phyloP scores from a whole-genome alignment of 805 yeast genomes.

The Lipomyces chichibuensis region DNA sequence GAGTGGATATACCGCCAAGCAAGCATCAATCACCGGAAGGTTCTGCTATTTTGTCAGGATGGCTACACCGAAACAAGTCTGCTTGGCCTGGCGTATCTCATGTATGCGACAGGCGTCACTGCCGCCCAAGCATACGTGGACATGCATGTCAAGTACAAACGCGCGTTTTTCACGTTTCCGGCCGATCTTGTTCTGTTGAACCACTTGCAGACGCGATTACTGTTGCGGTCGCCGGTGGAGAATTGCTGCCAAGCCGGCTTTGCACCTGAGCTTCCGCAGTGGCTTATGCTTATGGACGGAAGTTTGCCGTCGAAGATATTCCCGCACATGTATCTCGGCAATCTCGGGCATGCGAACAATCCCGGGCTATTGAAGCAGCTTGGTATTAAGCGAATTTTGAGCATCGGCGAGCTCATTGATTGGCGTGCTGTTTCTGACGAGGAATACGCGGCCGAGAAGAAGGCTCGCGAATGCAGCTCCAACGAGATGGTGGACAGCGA shows the following conservation, averaged over 20 bases:
- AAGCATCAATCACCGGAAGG: conserved; percentile 38
- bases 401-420: conserved; percentile 72
- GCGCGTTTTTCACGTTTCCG: conserved; percentile 84
- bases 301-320: conserved; percentile 81
- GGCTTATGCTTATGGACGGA: conserved; percentile 53
- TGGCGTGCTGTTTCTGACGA: conserved; percentile 28
- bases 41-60: conserved; percentile 77
- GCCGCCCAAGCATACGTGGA: conserved; percentile 68
- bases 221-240: conserved; percentile 52
- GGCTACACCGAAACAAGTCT: conserved; percentile 91
- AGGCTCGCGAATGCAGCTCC: neutral
- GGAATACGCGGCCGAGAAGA: conserved; percentile 7
- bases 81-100: conserved; percentile 68
- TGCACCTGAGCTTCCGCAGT: conserved; percentile 32
- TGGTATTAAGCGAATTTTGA: conserved; percentile 73
- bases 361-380: conserved; percentile 62
- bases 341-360: conserved; percentile 77
- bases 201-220: conserved; percentile 64
- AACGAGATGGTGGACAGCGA: neutral
- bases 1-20: conserved; percentile 56
- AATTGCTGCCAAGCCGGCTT: conserved; percentile 11
- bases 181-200: conserved; percentile 69
- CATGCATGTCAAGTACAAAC: conserved; percentile 62
- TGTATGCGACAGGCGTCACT: conserved; percentile 64
- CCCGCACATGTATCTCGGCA: conserved; percentile 84